phyloP scores from a whole-genome alignment of 1,284 basidiomycete genomes.

The Cryptococcus deneoformans region DNA sequence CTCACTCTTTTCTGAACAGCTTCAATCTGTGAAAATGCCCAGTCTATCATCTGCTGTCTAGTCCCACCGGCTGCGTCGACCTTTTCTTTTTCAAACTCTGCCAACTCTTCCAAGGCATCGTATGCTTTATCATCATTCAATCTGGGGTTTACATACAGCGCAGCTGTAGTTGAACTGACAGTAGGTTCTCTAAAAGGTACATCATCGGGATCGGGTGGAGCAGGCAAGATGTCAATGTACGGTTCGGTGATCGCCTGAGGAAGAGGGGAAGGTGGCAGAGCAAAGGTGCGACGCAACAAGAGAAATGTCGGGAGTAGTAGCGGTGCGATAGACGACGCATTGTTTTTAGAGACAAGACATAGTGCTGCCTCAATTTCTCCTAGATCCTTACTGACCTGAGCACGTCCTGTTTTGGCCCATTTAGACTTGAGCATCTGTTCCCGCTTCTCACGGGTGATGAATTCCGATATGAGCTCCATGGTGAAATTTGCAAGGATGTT shows the following conservation, averaged over 20 bases:
- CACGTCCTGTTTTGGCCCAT: slow-evolving; percentile 46
- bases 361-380: slow-evolving; percentile 45
- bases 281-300: slow-evolving; percentile 34
- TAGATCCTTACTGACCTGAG: slow-evolving; percentile 42
- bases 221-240: slow-evolving; percentile 37
- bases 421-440: slow-evolving; percentile 48
- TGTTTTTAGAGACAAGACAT: slow-evolving; percentile 24
- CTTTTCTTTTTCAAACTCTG: slow-evolving; percentile 40
- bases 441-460: slow-evolving; percentile 44
- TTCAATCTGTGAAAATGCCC: slow-evolving; percentile 28
- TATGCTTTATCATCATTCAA: slow-evolving; percentile 34
- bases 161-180: slow-evolving; percentile 43
- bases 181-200: slow-evolving; percentile 40
- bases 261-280: slow-evolving; percentile 34
- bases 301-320: slow-evolving; percentile 38
- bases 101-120: slow-evolving; percentile 41
- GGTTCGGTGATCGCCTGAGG: slow-evolving; percentile 27
- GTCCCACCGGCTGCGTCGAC: slow-evolving; percentile 18
- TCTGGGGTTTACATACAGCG: slow-evolving; percentile 47
- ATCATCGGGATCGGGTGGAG: slow-evolving; percentile 41
- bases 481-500: slow-evolving; percentile 38
- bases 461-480: slow-evolving; percentile 46
- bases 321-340: slow-evolving; percentile 20
- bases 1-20: slow-evolving; percentile 39
- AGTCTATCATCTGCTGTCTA: slow-evolving; percentile 25